phyloP scores from a whole-genome alignment of 2,329 filamentous ascomycete genomes.

The Zymoseptoria crescenta region DNA sequence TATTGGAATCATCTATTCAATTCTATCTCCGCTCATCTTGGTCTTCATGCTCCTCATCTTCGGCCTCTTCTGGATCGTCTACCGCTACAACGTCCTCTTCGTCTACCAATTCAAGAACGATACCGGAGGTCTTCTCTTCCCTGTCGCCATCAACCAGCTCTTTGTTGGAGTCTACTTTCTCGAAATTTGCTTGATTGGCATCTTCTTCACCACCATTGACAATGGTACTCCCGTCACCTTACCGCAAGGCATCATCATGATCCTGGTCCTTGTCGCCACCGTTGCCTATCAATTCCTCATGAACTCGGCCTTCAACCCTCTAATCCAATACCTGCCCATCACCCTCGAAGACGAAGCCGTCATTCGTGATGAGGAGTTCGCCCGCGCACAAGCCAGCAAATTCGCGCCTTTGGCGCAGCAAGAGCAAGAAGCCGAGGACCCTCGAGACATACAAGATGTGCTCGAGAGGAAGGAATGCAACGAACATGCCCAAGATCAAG shows the following conservation, averaged over 20 bases:
- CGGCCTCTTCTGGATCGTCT: conserved; percentile 81
- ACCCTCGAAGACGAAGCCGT: conserved; percentile 94
- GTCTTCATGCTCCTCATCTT: conserved; percentile 93
- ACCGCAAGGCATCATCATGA: conserved; percentile 77
- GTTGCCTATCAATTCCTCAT: conserved; percentile 69
- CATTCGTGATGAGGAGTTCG: conserved; percentile 81
- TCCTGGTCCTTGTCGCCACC: conserved; percentile 64
- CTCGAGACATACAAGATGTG: conserved; percentile 23
- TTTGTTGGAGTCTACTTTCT: conserved; percentile 94
- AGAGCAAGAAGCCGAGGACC: conserved; percentile 8
- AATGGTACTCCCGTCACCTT: conserved; percentile 51
- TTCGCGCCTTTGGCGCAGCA: conserved; percentile 23
- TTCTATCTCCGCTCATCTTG: conserved; percentile 83
- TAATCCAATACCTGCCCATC: conserved; percentile 84
- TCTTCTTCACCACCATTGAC: conserved; percentile 73
- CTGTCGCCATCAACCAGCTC: conserved; percentile 85
- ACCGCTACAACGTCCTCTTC: conserved; percentile 95
- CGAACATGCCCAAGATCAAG: conserved; percentile 30
- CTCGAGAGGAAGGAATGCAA: conserved; percentile 12
- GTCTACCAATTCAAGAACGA: conserved; percentile 84
- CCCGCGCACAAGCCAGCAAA: conserved; percentile 50
- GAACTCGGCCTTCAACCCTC: conserved; percentile 73
- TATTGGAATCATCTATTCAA: conserved; percentile 76
- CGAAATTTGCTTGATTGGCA: conserved; percentile 79
- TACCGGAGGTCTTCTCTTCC: conserved; percentile 87